Base-by-base conservation (phyloP, 2,329 filamentous ascomycete species). In the Hyphodiscus sp. region DNA sequence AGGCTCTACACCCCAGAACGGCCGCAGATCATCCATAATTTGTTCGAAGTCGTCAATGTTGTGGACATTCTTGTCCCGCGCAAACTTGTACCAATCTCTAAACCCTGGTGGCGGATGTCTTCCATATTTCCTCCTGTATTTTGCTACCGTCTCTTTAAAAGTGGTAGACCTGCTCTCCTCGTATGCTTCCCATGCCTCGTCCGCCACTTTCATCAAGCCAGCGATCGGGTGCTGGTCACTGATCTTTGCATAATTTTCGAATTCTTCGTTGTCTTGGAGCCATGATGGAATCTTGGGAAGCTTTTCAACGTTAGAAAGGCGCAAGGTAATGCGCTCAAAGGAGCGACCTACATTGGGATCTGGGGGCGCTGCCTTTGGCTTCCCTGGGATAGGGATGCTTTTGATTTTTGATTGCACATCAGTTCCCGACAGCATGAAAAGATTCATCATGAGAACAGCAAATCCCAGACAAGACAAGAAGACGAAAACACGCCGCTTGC, bases 81-180 rank as follows among this genome's bases (percentile, higher is more conserved):
- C 81, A 52, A 79, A 80, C 30, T 71, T 67, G 60, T 80, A 76
- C 82, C 82, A 85, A 46, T 74, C 69, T 56, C 81, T 75, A 62
- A 86, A 86, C n/a, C 79, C 79, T 0, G 82, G 82, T 2, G 82
- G 82, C 1, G 81, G 82, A 60, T 85, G 79, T 20, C 81, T 74
- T 20, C 80, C 80, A 56, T 82, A 74, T 47, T 75, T 74, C 23
- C 69, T 65, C 53, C 82, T 75, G 63, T 86, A 86, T 20, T 74
- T 76, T 3, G 71, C 69, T 0, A 82, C 79, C 5, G 80, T 78
- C 15, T 76, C 72, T 10, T 70, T 67, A 49, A 86, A 68, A 16
- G 74, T 73, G 53, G 67, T 68, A 33, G 79, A 80, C 55, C 75
- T 60, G 8, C 45, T 52, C 38, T 63, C 57, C 20, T 67, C 61